Evolutionary conservation across 1,284 basidiomycete genomes (phyloP).

Genomic region (Malassezia vespertilionis): DNA sequence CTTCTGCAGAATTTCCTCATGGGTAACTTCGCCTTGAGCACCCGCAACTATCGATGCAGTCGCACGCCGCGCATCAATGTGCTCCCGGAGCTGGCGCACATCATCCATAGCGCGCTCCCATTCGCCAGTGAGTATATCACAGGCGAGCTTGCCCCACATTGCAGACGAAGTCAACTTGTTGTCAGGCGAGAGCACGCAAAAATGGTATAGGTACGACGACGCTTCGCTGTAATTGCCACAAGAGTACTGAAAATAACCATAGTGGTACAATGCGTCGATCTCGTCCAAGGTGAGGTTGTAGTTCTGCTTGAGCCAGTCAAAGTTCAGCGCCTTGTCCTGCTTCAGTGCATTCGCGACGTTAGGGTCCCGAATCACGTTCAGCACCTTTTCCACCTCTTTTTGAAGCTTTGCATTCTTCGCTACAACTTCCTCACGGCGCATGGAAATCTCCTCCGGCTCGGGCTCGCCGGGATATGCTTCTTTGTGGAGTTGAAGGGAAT

Average conservation of each 20-base stretch:
- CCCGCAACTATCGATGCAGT: slow-evolving; percentile 16
- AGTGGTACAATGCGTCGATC: slow-evolving; percentile 92
- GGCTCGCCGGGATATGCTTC: slow-evolving; percentile 61
- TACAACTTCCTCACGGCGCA: slow-evolving; percentile 57
- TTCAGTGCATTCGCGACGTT: slow-evolving; percentile 69
- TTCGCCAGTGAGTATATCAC: slow-evolving; percentile 83
- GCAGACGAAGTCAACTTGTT: slow-evolving; percentile 81
- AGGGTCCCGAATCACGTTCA: slow-evolving; percentile 92
- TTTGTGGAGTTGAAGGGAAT: slow-evolving; percentile 61
- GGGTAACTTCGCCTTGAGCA: slow-evolving; percentile 15
- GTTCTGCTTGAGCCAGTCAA: slow-evolving; percentile 84
- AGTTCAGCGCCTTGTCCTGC: slow-evolving; percentile 92
- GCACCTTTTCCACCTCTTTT: slow-evolving; percentile 77
- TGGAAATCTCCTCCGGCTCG: slow-evolving; percentile 32
- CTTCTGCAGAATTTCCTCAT: slow-evolving; percentile 69
- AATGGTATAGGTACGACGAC: slow-evolving; percentile 95
- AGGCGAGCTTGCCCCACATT: slow-evolving; percentile 95
- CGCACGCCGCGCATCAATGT: slow-evolving; percentile 57
- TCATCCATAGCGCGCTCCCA: slow-evolving; percentile 90
- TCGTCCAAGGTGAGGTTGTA: slow-evolving; percentile 87
- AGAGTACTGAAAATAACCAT: slow-evolving; percentile 95
- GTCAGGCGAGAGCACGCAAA: slow-evolving; percentile 90
- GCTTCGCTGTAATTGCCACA: slow-evolving; percentile 92
- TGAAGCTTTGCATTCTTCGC: slow-evolving; percentile 72
- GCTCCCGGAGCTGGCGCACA: slow-evolving; percentile 80